Conservation (phyloP, 352 stramenopile species). For the Pythium scleroteichum region DNA sequence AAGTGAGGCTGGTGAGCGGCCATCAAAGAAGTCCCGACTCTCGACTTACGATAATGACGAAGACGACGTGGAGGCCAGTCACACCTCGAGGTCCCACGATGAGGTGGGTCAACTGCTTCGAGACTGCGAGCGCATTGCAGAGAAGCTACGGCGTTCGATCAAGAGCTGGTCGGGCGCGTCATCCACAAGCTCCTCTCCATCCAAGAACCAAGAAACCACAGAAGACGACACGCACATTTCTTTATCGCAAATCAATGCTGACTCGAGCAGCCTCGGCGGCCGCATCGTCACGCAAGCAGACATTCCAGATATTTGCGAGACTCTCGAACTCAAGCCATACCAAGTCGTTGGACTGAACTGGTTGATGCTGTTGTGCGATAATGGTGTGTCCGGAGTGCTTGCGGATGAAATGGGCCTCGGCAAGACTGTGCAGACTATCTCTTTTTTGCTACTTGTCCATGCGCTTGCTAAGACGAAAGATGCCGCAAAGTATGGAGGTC, state of each 20-base stretch:
- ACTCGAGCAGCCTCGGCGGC: conserved; percentile 18
- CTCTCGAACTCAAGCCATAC: conserved; percentile 82
- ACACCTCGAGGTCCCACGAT: conserved; percentile 61
- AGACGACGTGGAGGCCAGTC: conserved; percentile 49
- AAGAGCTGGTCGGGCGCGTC: conserved; percentile 50
- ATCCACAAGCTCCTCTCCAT: conserved; percentile 25
- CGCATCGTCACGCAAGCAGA: conserved; percentile 68
- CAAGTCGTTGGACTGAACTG: conserved; percentile 86
- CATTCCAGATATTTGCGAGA: conserved; percentile 68
- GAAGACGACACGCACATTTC: conserved; percentile 56
- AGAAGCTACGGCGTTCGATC: conserved; percentile 63
- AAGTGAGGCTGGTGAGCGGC: no score
- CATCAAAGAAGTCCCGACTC: conserved; percentile 10
- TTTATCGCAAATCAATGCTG: conserved; percentile 44
- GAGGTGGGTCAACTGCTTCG: conserved; percentile 67
- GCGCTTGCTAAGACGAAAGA: conserved; percentile 39
- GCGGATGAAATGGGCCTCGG: conserved; percentile 93
- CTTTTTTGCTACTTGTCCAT: conserved; percentile 72
- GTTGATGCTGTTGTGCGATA: conserved; percentile 74
- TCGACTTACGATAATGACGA: conserved; percentile 28
- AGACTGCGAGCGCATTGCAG: conserved; percentile 63
- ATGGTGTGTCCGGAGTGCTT: conserved; percentile 78
- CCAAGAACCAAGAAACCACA: conserved; percentile 30
- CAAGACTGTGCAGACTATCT: conserved; percentile 92
- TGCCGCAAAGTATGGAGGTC: conserved; percentile 37